Evolutionary conservation across 2,329 filamentous ascomycete genomes (phyloP).

Genomic region (Tolypocladium pustulatum): DNA sequence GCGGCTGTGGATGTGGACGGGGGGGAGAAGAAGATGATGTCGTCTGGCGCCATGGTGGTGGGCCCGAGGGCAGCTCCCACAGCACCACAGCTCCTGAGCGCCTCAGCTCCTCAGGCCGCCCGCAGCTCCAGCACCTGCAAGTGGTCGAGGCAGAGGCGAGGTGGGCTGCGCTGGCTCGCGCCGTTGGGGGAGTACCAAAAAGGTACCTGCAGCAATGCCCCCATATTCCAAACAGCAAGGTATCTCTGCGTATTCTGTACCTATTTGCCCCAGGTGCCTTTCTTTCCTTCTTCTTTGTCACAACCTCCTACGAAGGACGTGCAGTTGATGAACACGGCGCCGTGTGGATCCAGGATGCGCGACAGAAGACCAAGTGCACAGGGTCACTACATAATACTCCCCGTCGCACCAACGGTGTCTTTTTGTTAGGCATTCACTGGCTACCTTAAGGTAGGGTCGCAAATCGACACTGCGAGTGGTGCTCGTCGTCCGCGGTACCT

Average conservation of each 20-base stretch:
- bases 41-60: constrained; percentile 11
- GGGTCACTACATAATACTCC: no score
- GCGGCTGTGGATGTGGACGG: constrained; percentile 7
- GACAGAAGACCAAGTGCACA: not conserved
- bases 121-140: not conserved
- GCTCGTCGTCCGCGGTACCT: not conserved
- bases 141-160: not conserved
- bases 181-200: not conserved
- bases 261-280: not conserved
- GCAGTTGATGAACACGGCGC: not conserved
- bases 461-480: no score
- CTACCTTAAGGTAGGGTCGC: no score
- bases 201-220: not conserved
- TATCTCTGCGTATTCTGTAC: not conserved
- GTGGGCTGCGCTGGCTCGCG: not conserved
- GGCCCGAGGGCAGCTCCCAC: constrained; percentile 9
- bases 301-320: not conserved
- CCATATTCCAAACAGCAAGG: no score
- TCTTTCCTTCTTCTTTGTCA: not conserved
- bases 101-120: not conserved
- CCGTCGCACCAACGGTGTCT: not conserved
- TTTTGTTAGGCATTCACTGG: not conserved
- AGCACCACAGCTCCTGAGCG: not conserved
- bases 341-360: not conserved
- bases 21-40: constrained; percentile 13